Percentiles rank a stretch among this genome's conserved stretches.
Evolutionary conservation across 495 filamentous ascomycete species (phyloP).

Genomic region (Letharia columbiana): DNA sequence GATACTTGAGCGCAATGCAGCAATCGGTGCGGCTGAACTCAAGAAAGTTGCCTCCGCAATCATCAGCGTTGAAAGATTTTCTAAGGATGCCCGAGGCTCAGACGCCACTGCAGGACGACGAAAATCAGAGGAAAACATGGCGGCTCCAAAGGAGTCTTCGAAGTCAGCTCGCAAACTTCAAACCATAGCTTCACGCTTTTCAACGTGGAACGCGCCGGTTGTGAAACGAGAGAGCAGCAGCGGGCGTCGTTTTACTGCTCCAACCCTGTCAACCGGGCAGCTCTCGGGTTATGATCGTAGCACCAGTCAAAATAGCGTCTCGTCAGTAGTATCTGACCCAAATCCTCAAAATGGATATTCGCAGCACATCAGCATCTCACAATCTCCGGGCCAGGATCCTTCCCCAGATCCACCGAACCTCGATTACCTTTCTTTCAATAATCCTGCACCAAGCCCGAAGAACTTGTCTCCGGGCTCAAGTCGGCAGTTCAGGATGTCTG

Average conservation of each 20-base stretch:
- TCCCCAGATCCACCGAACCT: slow-evolving; percentile 36
- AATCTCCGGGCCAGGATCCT: slow-evolving; percentile 8
- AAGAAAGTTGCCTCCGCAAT: slow-evolving; percentile 50
- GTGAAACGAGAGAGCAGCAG: slow-evolving; percentile 27
- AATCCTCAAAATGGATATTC: slow-evolving; percentile 10
- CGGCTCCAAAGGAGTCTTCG: slow-evolving; percentile 27
- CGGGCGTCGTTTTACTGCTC: slow-evolving; percentile 34
- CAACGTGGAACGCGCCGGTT: slow-evolving; percentile 16
- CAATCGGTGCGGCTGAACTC: slow-evolving; percentile 61
- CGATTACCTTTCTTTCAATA: slow-evolving; percentile 45
- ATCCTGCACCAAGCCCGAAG: slow-evolving; percentile 25
- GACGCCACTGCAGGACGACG: slow-evolving; percentile 31
- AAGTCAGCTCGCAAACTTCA: slow-evolving; percentile 39
- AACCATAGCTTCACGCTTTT: slow-evolving; percentile 35
- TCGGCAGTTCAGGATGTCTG: slow-evolving; percentile 12
- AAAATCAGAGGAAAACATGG: slow-evolving; percentile 24
- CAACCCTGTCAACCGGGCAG: slow-evolving; percentile 28
- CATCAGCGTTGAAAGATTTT: slow-evolving; percentile 33
- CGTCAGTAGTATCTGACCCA: slow-evolving; percentile 33
- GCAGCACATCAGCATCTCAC: neutral
- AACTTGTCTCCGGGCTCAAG: slow-evolving; percentile 16
- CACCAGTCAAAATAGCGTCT: slow-evolving; percentile 37
- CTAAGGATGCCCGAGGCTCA: slow-evolving; percentile 20
- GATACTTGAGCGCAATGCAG: slow-evolving; percentile 49
- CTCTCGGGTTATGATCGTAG: slow-evolving; percentile 30